Conservation (phyloP, 495 filamentous ascomycete species). For the Pyronema omphalodes region DNA sequence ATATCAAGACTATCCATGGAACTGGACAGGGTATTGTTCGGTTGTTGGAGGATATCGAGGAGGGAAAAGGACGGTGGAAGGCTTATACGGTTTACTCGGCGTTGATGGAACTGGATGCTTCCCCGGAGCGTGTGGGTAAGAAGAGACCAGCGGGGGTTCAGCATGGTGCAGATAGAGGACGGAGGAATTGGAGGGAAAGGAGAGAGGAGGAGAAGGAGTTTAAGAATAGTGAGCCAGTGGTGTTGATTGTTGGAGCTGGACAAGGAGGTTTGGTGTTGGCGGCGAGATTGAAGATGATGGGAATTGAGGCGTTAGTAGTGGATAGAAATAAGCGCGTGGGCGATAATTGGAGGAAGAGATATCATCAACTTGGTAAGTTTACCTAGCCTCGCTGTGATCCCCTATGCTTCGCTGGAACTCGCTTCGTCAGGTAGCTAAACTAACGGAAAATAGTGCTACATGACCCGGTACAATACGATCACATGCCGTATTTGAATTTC, state of each 20-base stretch:
- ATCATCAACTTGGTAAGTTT: conserved; percentile 29
- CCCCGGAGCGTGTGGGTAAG: conserved; percentile 34
- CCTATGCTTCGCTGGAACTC: background rate
- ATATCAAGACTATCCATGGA: conserved; percentile 35
- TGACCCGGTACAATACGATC: conserved; percentile 61
- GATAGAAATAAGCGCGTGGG: conserved; percentile 49
- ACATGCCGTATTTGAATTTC: conserved; percentile 55
- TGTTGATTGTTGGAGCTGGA: conserved; percentile 48
- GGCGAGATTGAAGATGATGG: conserved; percentile 58
- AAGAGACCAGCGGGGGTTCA: conserved; percentile 34
- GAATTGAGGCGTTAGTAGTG: conserved; percentile 42
- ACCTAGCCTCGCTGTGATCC: no score
- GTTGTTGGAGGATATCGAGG: conserved; percentile 31
- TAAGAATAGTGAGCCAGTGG: conserved; percentile 39
- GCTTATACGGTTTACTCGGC: conserved; percentile 46
- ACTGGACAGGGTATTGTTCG: conserved; percentile 38
- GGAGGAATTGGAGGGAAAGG: conserved; percentile 48
- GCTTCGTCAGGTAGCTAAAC: background rate
- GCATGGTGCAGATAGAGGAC: conserved; percentile 29
- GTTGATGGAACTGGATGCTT: conserved; percentile 33
- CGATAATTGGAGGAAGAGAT: conserved; percentile 62
- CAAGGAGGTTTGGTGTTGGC: conserved; percentile 42
- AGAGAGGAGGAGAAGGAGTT: conserved; percentile 35
- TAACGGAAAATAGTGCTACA: conserved; percentile 37
- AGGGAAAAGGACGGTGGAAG: conserved; percentile 35